Evolutionary conservation across 2,329 filamentous ascomycete genomes (phyloP).

Genomic region (Bisporella sp.): DNA sequence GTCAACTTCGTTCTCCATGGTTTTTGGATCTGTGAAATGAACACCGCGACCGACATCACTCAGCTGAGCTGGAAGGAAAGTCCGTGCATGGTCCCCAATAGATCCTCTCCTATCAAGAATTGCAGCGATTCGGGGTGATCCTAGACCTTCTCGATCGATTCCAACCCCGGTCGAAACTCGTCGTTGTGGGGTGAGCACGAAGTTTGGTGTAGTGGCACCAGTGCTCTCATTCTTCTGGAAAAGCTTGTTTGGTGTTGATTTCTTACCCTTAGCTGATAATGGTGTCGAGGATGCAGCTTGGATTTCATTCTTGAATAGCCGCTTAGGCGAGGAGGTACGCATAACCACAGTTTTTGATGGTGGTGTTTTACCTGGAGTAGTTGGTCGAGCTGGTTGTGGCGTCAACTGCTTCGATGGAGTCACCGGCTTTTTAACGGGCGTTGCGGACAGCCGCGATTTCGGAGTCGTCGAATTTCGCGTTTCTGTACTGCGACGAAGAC

Average conservation of each 20-base stretch:
- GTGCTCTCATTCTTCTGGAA: constrained; percentile 48
- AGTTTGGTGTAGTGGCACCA: constrained; percentile 53
- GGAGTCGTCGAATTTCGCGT: constrained; percentile 36
- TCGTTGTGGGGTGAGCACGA: constrained; percentile 54
- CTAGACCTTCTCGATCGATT: constrained; percentile 62
- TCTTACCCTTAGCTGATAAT: constrained; percentile 25
- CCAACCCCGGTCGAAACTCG: constrained; percentile 61
- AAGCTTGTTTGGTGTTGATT: constrained; percentile 29
- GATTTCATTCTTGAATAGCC: constrained; percentile 35
- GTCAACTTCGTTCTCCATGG: constrained; percentile 57
- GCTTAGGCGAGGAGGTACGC: constrained; percentile 41
- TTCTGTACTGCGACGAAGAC: constrained; percentile 41
- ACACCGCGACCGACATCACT: constrained; percentile 38
- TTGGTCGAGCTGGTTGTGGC: constrained; percentile 36
- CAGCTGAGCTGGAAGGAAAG: constrained; percentile 50
- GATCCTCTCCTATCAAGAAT: constrained; percentile 65
- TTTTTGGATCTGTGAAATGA: constrained; percentile 58
- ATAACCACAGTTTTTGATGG: constrained; percentile 39
- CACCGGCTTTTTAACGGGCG: constrained; percentile 27
- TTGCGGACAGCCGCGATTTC: constrained; percentile 18
- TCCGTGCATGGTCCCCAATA: constrained; percentile 57
- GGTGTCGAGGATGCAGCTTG: constrained; percentile 24
- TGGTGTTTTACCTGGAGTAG: constrained; percentile 43
- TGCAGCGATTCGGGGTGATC: constrained; percentile 67
- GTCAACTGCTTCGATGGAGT: constrained; percentile 35